Evolutionary conservation across 1,284 basidiomycete species (phyloP).

Genomic region (Gymnopus androsaceus): DNA sequence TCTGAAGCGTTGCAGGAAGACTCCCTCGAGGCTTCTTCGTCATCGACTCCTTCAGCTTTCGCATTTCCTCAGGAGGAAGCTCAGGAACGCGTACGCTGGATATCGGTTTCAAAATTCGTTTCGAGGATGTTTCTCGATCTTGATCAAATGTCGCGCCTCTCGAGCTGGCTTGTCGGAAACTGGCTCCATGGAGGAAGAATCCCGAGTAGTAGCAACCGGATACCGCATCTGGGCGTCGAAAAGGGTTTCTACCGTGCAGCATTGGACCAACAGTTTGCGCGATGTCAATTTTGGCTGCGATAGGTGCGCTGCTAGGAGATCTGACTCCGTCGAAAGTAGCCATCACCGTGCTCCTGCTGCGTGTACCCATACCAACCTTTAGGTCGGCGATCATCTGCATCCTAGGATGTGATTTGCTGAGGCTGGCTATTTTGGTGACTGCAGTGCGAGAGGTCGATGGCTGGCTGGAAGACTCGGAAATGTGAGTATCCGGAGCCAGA

Average conservation of each 20-base stretch:
- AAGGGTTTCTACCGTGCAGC: conserved; percentile 2
- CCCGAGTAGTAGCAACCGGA: background rate
- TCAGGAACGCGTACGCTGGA: conserved; percentile 35
- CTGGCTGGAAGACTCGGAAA: background rate
- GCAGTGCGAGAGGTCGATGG: background rate
- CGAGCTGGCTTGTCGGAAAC: background rate
- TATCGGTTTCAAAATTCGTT: conserved; percentile 36
- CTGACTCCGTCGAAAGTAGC: background rate
- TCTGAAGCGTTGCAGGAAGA: background rate
- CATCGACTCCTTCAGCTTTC: conserved; percentile 17
- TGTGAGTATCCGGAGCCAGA: background rate
- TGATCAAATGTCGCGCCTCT: background rate
- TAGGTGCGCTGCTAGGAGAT: background rate
- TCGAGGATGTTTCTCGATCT: background rate
- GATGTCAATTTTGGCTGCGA: background rate
- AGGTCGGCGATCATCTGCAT: conserved; percentile 5
- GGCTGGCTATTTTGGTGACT: background rate
- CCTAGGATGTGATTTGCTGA: conserved; percentile 2
- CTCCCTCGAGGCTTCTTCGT: background rate
- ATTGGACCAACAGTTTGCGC: background rate
- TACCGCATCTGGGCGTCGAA: background rate
- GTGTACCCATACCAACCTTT: background rate
- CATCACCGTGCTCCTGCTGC: background rate
- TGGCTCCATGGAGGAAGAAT: background rate
- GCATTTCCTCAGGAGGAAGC: conserved; percentile 25